These are phyloP conservation scores for Camellia granthamiana DNA, from an alignment of 148 eudicot genomes.

Conservation along the genomic window DNA sequence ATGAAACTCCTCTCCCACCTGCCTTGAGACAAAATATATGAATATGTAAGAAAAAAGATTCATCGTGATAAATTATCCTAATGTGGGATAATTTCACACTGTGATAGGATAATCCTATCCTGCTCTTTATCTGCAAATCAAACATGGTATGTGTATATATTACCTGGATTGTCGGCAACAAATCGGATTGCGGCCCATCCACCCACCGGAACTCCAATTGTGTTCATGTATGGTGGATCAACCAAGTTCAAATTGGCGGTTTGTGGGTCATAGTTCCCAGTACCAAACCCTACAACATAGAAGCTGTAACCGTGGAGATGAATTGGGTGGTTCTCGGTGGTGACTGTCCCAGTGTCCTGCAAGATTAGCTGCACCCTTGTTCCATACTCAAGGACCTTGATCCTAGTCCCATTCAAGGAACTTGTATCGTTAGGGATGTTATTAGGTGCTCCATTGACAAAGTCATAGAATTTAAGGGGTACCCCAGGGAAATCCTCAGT, in stretches of 20 bases:
- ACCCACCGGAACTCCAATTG: constrained; percentile 61
- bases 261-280: constrained; percentile 54
- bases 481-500: constrained; percentile 55
- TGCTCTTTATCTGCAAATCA: neutral
- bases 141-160: neutral
- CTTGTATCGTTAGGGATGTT: constrained; percentile 44
- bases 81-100: no score
- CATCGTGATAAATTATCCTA: no score
- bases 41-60: no score
- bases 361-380: constrained; percentile 52
- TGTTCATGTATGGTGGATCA: constrained; percentile 63
- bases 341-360: constrained; percentile 61
- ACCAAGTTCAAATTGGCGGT: constrained; percentile 51
- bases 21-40: no score
- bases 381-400: constrained; percentile 50
- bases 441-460: constrained; percentile 65
- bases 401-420: constrained; percentile 42
- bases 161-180: constrained; percentile 71
- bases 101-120: no score
- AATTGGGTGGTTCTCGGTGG: constrained; percentile 68
- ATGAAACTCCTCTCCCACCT: no score
- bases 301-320: constrained; percentile 71
- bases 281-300: constrained; percentile 62
- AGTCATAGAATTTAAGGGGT: constrained; percentile 53
- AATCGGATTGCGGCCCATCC: constrained; percentile 77